These are phyloP conservation scores for Fusarium setosum DNA, from an alignment of 2,329 filamentous ascomycete genomes.

Conservation along the genomic window DNA sequence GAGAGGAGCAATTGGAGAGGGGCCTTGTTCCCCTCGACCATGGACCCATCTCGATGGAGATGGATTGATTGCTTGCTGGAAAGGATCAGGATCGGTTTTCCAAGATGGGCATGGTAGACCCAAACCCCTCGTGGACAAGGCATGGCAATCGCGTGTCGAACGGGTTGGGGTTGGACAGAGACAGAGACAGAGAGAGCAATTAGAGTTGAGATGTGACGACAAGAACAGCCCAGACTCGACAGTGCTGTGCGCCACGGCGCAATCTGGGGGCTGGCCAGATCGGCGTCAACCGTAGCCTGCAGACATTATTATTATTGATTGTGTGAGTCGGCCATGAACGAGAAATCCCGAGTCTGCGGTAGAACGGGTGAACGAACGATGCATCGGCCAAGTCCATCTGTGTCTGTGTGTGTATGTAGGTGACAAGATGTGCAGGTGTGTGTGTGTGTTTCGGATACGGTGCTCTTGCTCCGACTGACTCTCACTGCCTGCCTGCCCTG, in stretches of 20 bases:
- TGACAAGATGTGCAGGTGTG: neutral
- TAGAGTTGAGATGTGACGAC: conserved; percentile 31
- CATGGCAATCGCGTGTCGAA: conserved; percentile 29
- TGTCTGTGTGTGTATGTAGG: neutral
- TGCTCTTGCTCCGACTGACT: too few species aligned
- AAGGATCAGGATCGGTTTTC: too few species aligned
- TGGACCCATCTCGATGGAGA: too few species aligned
- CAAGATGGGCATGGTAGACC: too few species aligned
- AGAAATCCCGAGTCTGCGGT: conserved; percentile 21
- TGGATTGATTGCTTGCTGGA: too few species aligned
- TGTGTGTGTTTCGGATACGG: neutral
- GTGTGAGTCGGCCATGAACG: too few species aligned
- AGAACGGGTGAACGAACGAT: conserved; percentile 12
- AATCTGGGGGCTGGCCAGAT: conserved; percentile 2
- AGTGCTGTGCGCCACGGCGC: neutral
- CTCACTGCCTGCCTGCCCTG: neutral
- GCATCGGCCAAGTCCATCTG: neutral
- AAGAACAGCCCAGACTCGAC: conserved; percentile 6
- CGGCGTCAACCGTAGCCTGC: conserved; percentile 25
- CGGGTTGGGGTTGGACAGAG: too few species aligned
- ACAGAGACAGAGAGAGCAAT: too few species aligned
- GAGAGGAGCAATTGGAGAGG: neutral
- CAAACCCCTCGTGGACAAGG: conserved; percentile 6
- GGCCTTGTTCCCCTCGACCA: neutral
- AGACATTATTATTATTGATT: too few species aligned